These are phyloP conservation scores for Peterozyma xylosa DNA, from an alignment of 805 yeast genomes.

Conservation along the genomic window DNA sequence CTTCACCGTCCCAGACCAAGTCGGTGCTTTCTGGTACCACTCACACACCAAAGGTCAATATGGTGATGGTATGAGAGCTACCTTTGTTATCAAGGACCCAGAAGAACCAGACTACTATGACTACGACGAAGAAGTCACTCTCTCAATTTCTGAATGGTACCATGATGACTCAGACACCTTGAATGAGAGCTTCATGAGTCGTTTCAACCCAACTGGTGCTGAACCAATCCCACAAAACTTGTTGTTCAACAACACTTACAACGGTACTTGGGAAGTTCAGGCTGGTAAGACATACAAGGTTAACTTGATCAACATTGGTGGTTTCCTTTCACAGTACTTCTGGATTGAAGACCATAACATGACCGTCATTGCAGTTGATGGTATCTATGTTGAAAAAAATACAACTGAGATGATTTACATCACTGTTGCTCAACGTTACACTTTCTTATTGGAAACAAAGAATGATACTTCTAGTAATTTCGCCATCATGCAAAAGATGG, in stretches of 20 bases:
- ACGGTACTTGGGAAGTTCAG: conserved; percentile 68
- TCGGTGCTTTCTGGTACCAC: conserved; percentile 96
- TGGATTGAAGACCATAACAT: conserved; percentile 84
- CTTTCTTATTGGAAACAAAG: conserved; percentile 72
- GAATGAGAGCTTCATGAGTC: conserved; percentile 49
- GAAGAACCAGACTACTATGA: conserved; percentile 49
- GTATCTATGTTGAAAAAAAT: conserved; percentile 73
- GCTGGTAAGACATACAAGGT: conserved; percentile 82
- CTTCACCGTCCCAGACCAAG: conserved; percentile 77
- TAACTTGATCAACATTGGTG: conserved; percentile 80
- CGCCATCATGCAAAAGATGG: conserved; percentile 78
- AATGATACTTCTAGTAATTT: conserved; percentile 52
- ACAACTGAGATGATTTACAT: conserved; percentile 67
- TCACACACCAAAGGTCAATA: conserved; percentile 88
- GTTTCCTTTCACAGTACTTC: conserved; percentile 84
- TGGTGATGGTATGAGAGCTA: conserved; percentile 88
- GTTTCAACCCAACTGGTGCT: conserved; percentile 94
- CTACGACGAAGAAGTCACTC: conserved; percentile 70
- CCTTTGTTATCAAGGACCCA: conserved; percentile 62
- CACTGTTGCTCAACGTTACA: conserved; percentile 88
- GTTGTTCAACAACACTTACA: conserved; percentile 75
- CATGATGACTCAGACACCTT: conserved; percentile 52
- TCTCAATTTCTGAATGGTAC: conserved; percentile 84
- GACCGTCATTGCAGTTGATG: conserved; percentile 88
- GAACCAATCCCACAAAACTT: conserved; percentile 89